Conservation (phyloP, 192 early-diverging fungal species). For the Rhizophagus sp. region DNA sequence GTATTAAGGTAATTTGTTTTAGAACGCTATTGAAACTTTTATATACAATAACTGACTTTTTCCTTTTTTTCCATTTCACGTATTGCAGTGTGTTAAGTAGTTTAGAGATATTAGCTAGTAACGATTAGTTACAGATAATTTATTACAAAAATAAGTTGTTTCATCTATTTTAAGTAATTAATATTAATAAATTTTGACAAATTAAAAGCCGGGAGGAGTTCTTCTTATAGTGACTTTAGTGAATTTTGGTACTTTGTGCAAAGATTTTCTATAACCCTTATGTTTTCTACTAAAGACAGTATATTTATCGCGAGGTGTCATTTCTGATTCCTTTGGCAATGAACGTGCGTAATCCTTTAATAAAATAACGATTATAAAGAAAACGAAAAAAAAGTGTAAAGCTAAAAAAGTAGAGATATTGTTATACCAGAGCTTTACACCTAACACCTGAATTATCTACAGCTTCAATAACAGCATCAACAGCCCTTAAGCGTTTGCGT, state of each 20-base stretch:
- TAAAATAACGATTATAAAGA: not conserved
- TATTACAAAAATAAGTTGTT: no score
- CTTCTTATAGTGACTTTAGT: constrained; percentile 77
- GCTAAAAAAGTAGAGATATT: not conserved
- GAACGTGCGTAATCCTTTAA: constrained; percentile 53
- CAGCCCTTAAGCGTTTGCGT: constrained; percentile 80
- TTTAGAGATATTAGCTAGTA: not conserved
- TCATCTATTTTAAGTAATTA: no score
- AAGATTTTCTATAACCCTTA: constrained; percentile 71
- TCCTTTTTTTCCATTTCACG: not conserved
- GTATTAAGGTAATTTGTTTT: constrained; percentile 31
- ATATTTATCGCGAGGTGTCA: constrained; percentile 81
- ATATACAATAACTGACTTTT: not conserved
- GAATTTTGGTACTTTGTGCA: constrained; percentile 86
- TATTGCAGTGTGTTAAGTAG: not conserved
- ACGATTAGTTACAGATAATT: not conserved
- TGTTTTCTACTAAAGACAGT: constrained; percentile 75
- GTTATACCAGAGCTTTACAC: constrained; percentile 67
- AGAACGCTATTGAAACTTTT: not conserved
- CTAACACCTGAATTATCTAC: constrained; percentile 70
- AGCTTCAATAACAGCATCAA: constrained; percentile 73
- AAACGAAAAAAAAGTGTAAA: not conserved
- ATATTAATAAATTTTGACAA: no score
- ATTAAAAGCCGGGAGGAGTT: constrained; percentile 62
- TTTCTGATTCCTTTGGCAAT: constrained; percentile 67